Conservation (phyloP, 1,284 basidiomycete species). For the Cystobasidiaceae sp. region DNA sequence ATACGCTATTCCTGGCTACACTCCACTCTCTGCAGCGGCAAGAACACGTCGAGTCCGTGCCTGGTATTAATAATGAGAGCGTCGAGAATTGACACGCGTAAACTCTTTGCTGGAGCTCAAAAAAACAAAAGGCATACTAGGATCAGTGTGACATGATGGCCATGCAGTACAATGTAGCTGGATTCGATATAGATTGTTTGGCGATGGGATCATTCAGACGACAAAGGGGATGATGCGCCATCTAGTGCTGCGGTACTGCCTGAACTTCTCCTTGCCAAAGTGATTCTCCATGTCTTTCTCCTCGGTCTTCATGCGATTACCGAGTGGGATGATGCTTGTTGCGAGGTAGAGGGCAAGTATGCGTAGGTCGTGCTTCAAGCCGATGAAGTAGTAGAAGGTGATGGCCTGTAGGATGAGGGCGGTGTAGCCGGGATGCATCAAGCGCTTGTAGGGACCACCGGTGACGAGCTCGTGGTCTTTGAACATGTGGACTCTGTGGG, state of each 20-base stretch:
- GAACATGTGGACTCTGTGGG: neutral
- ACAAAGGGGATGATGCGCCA: neutral
- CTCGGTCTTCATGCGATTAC: neutral
- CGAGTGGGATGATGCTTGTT: neutral
- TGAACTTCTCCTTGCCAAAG: constrained; percentile 1
- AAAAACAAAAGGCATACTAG: too few species aligned
- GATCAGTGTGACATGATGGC: too few species aligned
- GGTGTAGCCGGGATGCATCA: constrained; percentile 3
- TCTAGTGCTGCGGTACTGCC: neutral
- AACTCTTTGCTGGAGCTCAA: too few species aligned
- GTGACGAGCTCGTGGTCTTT: neutral
- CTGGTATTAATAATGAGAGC: constrained; percentile 7
- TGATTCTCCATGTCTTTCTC: neutral
- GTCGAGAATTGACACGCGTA: too few species aligned
- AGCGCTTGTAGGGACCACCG: neutral
- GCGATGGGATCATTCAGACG: neutral
- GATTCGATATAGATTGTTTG: too few species aligned
- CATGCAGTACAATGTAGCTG: too few species aligned
- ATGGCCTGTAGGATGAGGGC: neutral
- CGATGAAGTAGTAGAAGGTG: neutral
- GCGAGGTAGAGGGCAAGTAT: neutral
- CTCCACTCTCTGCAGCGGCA: neutral
- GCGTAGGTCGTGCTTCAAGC: neutral
- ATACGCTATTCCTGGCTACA: too few species aligned
- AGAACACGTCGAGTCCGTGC: constrained; percentile 2